Conservation (phyloP, 2,329 filamentous ascomycete species). For the Gaeumannomyces tritici region DNA sequence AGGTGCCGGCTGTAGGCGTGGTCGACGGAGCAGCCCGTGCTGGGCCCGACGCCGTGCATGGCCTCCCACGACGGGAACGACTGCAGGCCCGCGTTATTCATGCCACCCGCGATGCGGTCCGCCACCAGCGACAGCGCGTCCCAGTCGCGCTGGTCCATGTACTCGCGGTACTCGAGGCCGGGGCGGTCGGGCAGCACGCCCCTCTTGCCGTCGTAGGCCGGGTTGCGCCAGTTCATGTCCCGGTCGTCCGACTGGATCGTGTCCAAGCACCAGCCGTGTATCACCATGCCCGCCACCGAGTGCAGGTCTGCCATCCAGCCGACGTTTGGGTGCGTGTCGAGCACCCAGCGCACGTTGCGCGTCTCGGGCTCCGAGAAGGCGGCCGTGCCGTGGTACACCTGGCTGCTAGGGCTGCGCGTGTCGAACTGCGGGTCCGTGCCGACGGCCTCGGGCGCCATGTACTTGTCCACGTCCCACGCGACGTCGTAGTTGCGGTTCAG, state of each 20-base stretch:
- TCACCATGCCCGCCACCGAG: constrained; percentile 38
- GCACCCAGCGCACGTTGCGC: constrained; percentile 40
- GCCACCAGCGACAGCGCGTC: constrained; percentile 12
- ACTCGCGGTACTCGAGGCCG: constrained; percentile 30
- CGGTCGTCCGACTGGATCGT: constrained; percentile 34
- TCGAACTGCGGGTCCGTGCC: constrained; percentile 8
- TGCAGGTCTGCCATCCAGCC: constrained; percentile 51
- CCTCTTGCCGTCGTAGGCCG: constrained; percentile 35
- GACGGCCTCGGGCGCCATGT: constrained; percentile 29
- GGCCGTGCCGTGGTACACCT: constrained; percentile 39
- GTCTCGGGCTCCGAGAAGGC: constrained; percentile 49
- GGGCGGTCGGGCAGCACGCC: constrained; percentile 5
- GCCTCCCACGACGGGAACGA: constrained; percentile 11
- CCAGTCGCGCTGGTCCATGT: constrained; percentile 31
- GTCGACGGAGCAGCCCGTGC: constrained; percentile 34
- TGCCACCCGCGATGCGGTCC: constrained; percentile 1
- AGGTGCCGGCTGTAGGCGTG: constrained; percentile 35
- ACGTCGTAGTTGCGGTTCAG: constrained; percentile 50
- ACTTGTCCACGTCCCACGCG: constrained; percentile 40
- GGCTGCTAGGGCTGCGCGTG: constrained; percentile 32
- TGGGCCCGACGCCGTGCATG: constrained; percentile 28
- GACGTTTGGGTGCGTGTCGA: constrained; percentile 37
- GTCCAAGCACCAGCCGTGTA: constrained; percentile 50
- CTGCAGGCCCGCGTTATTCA: constrained; percentile 18
- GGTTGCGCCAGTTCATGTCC: constrained; percentile 41